Evolutionary conservation across 305 asterid species (phyloP).

Genomic region (Solanum aculeatissimum): DNA sequence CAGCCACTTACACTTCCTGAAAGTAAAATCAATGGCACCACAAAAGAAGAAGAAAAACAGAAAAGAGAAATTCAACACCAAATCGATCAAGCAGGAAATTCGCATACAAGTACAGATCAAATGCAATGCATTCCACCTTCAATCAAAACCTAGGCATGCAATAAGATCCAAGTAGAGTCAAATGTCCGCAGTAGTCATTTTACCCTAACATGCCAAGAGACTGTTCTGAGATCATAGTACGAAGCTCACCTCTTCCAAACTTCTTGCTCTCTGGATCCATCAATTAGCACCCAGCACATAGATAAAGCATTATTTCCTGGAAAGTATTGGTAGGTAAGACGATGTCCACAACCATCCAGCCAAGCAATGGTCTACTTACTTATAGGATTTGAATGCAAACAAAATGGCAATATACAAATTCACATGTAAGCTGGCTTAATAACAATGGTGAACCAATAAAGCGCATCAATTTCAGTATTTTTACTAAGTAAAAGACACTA

Average conservation of each 20-base stretch:
- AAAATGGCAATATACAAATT: background rate
- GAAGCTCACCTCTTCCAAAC: slow-evolving; percentile 32
- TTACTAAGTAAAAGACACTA: background rate
- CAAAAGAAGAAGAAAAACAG: background rate
- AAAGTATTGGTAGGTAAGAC: background rate
- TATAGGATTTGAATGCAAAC: background rate
- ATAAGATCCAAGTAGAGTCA: background rate
- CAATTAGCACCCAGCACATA: slow-evolving; percentile 6
- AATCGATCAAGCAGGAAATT: background rate
- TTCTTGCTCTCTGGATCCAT: slow-evolving; percentile 34
- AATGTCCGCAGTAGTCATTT: background rate
- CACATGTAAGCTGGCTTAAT: background rate
- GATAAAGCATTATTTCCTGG: slow-evolving; percentile 12
- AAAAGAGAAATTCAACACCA: background rate
- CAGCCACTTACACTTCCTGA: background rate
- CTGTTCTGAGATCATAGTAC: background rate
- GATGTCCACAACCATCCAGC: background rate
- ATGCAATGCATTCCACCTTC: background rate
- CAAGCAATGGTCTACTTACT: background rate
- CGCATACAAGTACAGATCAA: background rate
- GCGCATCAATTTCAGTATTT: background rate
- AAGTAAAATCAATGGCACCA: background rate
- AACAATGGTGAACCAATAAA: background rate
- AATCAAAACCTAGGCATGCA: background rate
- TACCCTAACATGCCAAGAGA: background rate